phyloP scores from a whole-genome alignment of 2,329 filamentous ascomycete species.

The Coniosporium tulheliwenetii region DNA sequence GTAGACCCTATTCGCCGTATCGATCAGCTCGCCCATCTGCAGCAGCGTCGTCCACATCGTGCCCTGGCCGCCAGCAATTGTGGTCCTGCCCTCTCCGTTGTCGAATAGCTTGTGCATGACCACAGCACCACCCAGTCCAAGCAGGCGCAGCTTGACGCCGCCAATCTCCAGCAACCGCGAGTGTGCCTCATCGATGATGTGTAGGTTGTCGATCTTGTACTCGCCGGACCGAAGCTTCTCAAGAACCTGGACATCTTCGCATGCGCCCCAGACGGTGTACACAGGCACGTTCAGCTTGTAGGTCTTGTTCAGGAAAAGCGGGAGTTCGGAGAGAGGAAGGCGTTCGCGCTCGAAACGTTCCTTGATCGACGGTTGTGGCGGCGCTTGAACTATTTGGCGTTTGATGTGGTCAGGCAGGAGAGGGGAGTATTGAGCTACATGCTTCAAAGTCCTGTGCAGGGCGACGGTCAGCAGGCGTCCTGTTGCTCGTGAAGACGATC shows the following conservation, averaged over 20 bases:
- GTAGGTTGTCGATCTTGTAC: slow-evolving; percentile 93
- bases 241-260: slow-evolving; percentile 91
- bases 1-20: slow-evolving; percentile 95
- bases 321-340: slow-evolving; percentile 81
- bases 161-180: slow-evolving; percentile 90
- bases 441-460: slow-evolving; percentile 67
- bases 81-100: slow-evolving; percentile 93
- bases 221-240: slow-evolving; percentile 96
- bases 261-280: slow-evolving; percentile 98
- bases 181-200: slow-evolving; percentile 96
- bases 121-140: slow-evolving; percentile 87
- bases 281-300: slow-evolving; percentile 90
- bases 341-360: slow-evolving; percentile 66
- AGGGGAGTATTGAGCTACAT: slow-evolving; percentile 96
- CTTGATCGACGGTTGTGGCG: slow-evolving; percentile 59
- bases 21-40: slow-evolving; percentile 95
- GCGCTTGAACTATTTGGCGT: slow-evolving; percentile 49
- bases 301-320: slow-evolving; percentile 73
- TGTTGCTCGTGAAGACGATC: neutral
- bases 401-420: slow-evolving; percentile 67
- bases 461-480: neutral
- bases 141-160: slow-evolving; percentile 84
- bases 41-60: slow-evolving; percentile 99
- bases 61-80: slow-evolving; percentile 92
- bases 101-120: slow-evolving; percentile 99